Percentiles rank a stretch among this genome's conserved stretches.
Conservation (phyloP, 805 yeast species). For the Sugiyamaella smithiae region DNA sequence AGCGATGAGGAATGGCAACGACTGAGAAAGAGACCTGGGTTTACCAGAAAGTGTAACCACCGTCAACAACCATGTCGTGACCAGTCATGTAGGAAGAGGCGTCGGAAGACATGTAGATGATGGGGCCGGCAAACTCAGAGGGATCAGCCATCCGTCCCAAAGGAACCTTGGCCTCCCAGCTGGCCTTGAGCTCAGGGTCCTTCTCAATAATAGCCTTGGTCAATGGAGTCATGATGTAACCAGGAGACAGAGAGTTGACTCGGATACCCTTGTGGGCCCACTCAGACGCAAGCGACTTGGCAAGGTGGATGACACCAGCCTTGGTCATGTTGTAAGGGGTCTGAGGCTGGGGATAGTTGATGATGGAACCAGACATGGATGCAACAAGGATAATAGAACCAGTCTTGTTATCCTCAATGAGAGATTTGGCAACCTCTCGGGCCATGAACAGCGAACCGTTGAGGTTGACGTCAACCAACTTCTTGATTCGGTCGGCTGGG, state of each 20-base stretch:
- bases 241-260: constrained; percentile 77
- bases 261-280: constrained; percentile 78
- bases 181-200: constrained; percentile 49
- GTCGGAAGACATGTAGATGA: constrained; percentile 68
- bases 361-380: constrained; percentile 84
- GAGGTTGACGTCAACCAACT: constrained; percentile 65
- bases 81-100: constrained; percentile 84
- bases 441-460: constrained; percentile 72
- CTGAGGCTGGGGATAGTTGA: constrained; percentile 81
- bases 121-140: constrained; percentile 73
- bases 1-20: no score
- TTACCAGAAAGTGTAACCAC: constrained; percentile 84
- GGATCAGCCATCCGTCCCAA: constrained; percentile 84
- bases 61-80: constrained; percentile 77
- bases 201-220: constrained; percentile 66
- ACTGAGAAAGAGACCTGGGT: no score
- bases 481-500: constrained; percentile 67
- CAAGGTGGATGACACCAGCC: constrained; percentile 83
- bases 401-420: constrained; percentile 47
- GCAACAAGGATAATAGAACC: constrained; percentile 84
- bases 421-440: constrained; percentile 68
- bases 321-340: constrained; percentile 80
- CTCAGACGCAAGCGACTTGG: constrained; percentile 71
- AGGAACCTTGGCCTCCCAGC: constrained; percentile 72
- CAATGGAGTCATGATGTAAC: constrained; percentile 76